phyloP scores from a whole-genome alignment of 2,329 filamentous ascomycete genomes.

The Ramichloridium luteum region DNA sequence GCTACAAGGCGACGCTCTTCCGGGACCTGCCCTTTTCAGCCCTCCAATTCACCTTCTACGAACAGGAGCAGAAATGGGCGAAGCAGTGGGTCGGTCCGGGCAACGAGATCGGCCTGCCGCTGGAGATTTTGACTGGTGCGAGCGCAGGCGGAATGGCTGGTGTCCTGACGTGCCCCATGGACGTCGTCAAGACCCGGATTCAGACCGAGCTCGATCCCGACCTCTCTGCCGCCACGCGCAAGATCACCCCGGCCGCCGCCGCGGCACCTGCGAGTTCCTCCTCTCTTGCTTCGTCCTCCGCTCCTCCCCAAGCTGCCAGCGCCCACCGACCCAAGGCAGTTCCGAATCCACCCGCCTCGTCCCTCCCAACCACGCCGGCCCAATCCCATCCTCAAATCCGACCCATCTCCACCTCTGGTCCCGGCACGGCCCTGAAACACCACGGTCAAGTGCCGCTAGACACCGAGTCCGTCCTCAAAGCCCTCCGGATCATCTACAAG shows the following conservation, averaged over 20 bases:
- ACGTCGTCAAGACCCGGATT: conserved; percentile 92
- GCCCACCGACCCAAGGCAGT: conserved; percentile 9
- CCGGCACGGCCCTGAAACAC: conserved; percentile 67
- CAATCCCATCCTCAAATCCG: too few relatives aligned
- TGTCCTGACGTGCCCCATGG: conserved; percentile 86
- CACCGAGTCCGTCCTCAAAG: conserved; percentile 78
- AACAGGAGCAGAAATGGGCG: conserved; percentile 78
- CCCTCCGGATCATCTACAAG: conserved; percentile 75
- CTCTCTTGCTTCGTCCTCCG: not conserved
- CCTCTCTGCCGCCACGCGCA: conserved; percentile 22
- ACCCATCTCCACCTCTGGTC: conserved; percentile 78
- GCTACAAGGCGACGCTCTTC: conserved; percentile 93
- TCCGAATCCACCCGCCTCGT: conserved; percentile 3
- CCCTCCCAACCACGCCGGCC: conserved; percentile 1
- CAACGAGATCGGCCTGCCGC: conserved; percentile 68
- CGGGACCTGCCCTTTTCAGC: conserved; percentile 93
- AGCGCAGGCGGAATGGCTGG: conserved; percentile 86
- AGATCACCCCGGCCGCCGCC: conserved; percentile 1
- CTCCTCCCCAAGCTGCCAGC: conserved; percentile 4
- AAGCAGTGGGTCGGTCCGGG: conserved; percentile 59
- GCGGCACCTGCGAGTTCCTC: conserved; percentile 3
- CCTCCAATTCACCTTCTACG: conserved; percentile 95
- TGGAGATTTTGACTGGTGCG: conserved; percentile 83
- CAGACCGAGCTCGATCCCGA: conserved; percentile 73
- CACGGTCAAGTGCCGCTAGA: conserved; percentile 71